Conservation (phyloP, 2,329 filamentous ascomycete species). For the Ascochyta fabae region DNA sequence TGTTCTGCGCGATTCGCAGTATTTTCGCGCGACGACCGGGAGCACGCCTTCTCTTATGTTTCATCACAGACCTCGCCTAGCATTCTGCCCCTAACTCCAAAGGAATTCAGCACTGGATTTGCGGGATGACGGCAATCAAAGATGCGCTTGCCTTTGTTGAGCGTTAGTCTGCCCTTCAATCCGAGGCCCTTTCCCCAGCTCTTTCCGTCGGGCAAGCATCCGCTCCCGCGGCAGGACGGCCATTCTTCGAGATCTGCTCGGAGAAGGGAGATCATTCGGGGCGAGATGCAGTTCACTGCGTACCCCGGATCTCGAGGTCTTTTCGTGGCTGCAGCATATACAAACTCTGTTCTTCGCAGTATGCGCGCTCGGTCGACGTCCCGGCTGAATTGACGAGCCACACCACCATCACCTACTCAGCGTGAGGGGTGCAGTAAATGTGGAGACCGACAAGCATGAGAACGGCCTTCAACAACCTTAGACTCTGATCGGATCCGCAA, state of each 20-base stretch:
- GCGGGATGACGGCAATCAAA: constrained; percentile 29
- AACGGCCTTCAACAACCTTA: background rate
- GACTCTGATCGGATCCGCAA: background rate
- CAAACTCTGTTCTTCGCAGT: background rate
- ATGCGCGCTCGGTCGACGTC: background rate
- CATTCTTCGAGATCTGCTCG: constrained; percentile 28
- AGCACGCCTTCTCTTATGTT: constrained; percentile 33
- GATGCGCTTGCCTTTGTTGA: constrained; percentile 10
- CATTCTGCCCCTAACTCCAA: constrained; percentile 11
- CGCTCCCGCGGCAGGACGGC: constrained; percentile 20
- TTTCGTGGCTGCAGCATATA: background rate
- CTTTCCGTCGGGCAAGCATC: constrained; percentile 32
- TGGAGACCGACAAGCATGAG: background rate
- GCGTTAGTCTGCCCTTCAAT: constrained; percentile 13
- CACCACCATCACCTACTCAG: background rate
- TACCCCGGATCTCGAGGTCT: background rate
- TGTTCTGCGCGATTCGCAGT: constrained; percentile 19
- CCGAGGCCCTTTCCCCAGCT: constrained; percentile 11
- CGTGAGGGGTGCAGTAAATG: constrained; percentile 13
- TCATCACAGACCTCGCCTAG: constrained; percentile 11
- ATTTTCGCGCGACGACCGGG: constrained; percentile 26
- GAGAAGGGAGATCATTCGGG: constrained; percentile 30
- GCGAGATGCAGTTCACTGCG: background rate
- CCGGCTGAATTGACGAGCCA: background rate
- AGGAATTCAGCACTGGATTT: constrained; percentile 15